phyloP scores from a whole-genome alignment of 2,329 filamentous ascomycete species.

The Colletotrichum tofieldiae region DNA sequence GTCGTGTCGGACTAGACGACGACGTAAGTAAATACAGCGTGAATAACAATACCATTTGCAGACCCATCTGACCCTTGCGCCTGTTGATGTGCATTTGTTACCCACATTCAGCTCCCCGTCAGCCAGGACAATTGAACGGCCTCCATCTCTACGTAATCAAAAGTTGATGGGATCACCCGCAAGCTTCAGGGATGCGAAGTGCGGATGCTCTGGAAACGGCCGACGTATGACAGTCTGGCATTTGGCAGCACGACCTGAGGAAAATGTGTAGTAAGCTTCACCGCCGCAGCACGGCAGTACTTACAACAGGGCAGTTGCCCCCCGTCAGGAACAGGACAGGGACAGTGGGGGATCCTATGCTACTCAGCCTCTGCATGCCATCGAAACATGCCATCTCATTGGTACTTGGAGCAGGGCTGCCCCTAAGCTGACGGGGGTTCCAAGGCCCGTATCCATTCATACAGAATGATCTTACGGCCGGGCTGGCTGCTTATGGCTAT shows the following conservation, averaged over 20 bases:
- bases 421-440: conserved; percentile 10
- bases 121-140: not conserved
- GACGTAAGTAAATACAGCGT: conserved; percentile 6
- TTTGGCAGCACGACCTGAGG: not conserved
- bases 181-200: not conserved
- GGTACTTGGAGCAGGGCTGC: not conserved
- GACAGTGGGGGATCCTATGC: not conserved
- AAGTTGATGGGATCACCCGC: not conserved
- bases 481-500: conserved; percentile 8
- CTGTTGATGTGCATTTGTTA: not conserved
- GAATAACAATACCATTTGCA: not conserved
- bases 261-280: not conserved
- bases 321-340: not conserved
- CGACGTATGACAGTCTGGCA: not conserved
- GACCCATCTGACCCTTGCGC: conserved; percentile 1
- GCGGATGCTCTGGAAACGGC: not conserved
- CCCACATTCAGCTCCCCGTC: not conserved
- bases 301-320: not conserved
- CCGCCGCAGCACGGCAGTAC: not conserved
- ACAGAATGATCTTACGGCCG: conserved; percentile 24
- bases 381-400: conserved; percentile 9
- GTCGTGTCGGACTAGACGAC: conserved; percentile 24
- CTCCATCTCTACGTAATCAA: not conserved
- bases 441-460: conserved; percentile 2
- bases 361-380: conserved; percentile 11